A percentile compares a stretch with the other conserved stretches of the same genome.
Conservation (phyloP, 2,329 filamentous ascomycete genomes). For the Xenoacremonium recifei region DNA sequence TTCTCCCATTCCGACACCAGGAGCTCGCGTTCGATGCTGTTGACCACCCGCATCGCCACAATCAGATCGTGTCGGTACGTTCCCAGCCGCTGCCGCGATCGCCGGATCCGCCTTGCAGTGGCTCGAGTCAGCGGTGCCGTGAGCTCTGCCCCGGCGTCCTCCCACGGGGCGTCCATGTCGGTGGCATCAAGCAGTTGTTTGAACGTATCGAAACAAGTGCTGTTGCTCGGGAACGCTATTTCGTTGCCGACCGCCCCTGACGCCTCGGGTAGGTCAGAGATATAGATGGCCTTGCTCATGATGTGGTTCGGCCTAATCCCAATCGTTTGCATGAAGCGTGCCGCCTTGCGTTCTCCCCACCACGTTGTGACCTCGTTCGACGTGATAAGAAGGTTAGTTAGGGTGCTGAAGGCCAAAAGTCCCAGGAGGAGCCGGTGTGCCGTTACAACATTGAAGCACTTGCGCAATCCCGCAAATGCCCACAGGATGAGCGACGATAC, state of each 20-base stretch:
- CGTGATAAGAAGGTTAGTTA: constrained; percentile 73
- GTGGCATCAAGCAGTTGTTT: constrained; percentile 55
- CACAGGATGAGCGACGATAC: constrained; percentile 76
- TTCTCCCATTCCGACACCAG: constrained; percentile 88
- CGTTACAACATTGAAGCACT: constrained; percentile 64
- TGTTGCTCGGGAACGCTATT: constrained; percentile 41
- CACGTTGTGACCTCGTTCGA: constrained; percentile 72
- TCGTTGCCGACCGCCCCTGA: constrained; percentile 35
- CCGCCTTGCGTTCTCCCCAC: constrained; percentile 82
- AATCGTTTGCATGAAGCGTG: constrained; percentile 75
- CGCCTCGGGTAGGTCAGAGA: constrained; percentile 74
- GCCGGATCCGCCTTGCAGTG: constrained; percentile 65
- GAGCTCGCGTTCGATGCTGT: constrained; percentile 84
- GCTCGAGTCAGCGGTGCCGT: constrained; percentile 48
- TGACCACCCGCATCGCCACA: constrained; percentile 86
- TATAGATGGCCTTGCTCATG: constrained; percentile 84
- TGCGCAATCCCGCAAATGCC: constrained; percentile 64
- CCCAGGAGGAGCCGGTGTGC: constrained; percentile 74
- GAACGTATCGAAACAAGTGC: constrained; percentile 63
- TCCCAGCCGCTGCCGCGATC: constrained; percentile 80
- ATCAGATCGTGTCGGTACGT: constrained; percentile 85
- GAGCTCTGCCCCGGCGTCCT: constrained; percentile 49
- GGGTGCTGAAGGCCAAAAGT: constrained; percentile 65
- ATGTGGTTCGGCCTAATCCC: constrained; percentile 75
- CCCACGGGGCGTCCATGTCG: constrained; percentile 56